phyloP scores from a whole-genome alignment of 176 grass and related monocot genomes.

The Bolboschoenus planiculmis region DNA sequence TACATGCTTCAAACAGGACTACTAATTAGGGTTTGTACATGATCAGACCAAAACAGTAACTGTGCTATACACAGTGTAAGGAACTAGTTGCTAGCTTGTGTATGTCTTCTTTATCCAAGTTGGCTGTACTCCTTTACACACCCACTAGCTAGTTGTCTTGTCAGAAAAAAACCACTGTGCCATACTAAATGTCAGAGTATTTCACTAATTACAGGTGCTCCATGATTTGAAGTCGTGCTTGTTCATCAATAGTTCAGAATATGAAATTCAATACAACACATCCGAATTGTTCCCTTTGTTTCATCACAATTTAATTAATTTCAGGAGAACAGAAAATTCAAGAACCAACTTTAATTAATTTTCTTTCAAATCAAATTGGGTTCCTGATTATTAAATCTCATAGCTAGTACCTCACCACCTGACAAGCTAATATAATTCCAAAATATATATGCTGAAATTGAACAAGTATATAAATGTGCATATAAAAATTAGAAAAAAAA shows the following conservation, averaged over 20 bases:
- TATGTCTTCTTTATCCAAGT: background rate
- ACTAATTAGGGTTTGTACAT: background rate
- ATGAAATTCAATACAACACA: background rate
- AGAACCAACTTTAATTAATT: no score
- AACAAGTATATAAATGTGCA: no score
- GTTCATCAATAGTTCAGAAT: background rate
- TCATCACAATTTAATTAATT: background rate
- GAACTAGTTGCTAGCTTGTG: background rate
- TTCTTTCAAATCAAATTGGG: no score
- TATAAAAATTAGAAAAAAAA: no score
- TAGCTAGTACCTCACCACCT: no score
- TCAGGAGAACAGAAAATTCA: no score
- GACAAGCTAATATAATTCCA: no score
- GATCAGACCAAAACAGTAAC: constrained; percentile 4
- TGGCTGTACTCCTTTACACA: background rate
- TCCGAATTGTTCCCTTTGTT: background rate
- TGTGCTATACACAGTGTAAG: background rate
- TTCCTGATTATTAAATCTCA: no score
- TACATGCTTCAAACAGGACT: background rate
- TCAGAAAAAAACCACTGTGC: background rate
- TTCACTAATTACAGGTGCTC: background rate
- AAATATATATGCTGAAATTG: no score
- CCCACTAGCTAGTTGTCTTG: background rate
- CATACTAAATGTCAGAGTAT: constrained; percentile 15
- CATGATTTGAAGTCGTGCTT: background rate